Evolutionary conservation across 2,329 filamentous ascomycete species (phyloP).

Genomic region (Eurotiales sp.): DNA sequence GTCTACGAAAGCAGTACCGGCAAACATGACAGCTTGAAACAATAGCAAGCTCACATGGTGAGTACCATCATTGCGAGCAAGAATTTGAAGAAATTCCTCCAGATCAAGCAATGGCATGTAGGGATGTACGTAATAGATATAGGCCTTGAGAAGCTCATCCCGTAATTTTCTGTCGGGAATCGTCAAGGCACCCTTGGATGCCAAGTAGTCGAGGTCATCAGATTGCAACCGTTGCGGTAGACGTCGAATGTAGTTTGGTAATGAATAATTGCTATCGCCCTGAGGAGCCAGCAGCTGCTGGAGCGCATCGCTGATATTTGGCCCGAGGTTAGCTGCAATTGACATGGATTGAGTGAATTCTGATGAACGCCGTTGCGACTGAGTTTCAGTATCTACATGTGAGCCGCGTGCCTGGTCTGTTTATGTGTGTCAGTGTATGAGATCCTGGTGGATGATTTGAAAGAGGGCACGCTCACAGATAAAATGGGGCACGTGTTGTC

Average conservation of each 20-base stretch:
- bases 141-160: conserved; percentile 75
- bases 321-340: conserved; percentile 23
- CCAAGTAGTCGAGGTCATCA: conserved; percentile 80
- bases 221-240: conserved; percentile 71
- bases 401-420: conserved; percentile 48
- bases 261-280: conserved; percentile 35
- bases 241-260: conserved; percentile 71
- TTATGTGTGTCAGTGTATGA: neutral
- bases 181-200: conserved; percentile 77
- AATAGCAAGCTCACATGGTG: conserved; percentile 76
- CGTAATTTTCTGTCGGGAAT: conserved; percentile 69
- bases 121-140: conserved; percentile 85
- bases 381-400: conserved; percentile 34
- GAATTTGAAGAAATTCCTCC: conserved; percentile 56
- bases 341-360: conserved; percentile 37
- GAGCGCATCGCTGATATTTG: conserved; percentile 32
- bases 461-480: conserved; percentile 52
- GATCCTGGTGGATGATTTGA: no score
- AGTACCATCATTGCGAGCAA: conserved; percentile 63
- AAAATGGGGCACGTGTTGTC: conserved; percentile 61
- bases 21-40: conserved; percentile 94
- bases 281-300: conserved; percentile 38
- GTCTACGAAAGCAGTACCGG: conserved; percentile 82
- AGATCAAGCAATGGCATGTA: conserved; percentile 85
- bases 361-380: neutral